Base-by-base conservation (phyloP, 805 yeast genomes). In the Hanseniaspora valbyensis region DNA sequence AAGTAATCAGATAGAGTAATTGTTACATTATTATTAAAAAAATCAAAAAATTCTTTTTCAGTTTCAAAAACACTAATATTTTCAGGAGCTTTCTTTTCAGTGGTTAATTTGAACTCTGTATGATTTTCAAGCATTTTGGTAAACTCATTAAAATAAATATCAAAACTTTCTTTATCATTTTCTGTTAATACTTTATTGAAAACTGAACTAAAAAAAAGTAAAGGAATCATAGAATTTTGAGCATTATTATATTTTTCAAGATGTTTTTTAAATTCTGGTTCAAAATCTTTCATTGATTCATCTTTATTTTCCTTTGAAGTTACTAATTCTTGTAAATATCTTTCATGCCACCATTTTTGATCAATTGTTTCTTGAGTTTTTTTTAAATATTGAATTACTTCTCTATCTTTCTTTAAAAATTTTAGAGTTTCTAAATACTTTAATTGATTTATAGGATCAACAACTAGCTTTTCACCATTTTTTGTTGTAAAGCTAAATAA, bases 311-410 rank as follows among this genome's bases (percentile, higher is more conserved):
- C 41, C 4, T 12, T 5, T 21, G 16, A 7, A 37, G 7, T 37
- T 22, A 37, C 3, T 13, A 37, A 19, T 22, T 37, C 41, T 13
- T 37, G 28, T 8, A 37, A 14, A 22, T 37, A 37, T 22, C 28
- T 52, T 45, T 76, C 80, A 52, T 64, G 62, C 81, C 81, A 76
- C 68, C 77, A 76, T 49, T 77, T 59, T 52, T 73, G 69, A 28
- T 70, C 68, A 5, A 64, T 58, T 29, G 69, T 69, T 2, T 54
- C 59, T 42, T 61, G 58, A 49, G 70, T 61, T 1, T 69, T 58
- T 16, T 59, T 54, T 54, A 69, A 71, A 18, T 75, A 59, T 8
- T 60, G 53, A 6, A 59, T 58, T 0, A 78, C 79, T 33, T 64
- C 61, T 8, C 60, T 54, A 49, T 57, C 60, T 3, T 67, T 55